phyloP scores from a whole-genome alignment of 352 stramenopile species.

The Phytophthora sp. region DNA sequence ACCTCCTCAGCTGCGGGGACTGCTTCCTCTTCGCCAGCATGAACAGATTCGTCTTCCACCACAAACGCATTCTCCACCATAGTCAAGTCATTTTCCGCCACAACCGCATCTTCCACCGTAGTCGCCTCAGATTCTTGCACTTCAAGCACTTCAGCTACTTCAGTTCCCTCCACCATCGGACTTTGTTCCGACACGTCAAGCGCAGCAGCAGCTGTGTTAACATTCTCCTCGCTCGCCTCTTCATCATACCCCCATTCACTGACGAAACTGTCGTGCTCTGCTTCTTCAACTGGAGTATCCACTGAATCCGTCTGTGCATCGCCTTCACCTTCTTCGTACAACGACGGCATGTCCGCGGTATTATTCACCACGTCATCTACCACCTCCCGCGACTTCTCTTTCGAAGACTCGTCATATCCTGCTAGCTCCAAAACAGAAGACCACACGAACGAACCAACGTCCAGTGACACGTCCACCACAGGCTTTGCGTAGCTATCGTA shows the following conservation, averaged over 20 bases:
- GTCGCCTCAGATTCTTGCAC: background rate
- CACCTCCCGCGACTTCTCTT: background rate
- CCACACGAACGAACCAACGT: constrained; percentile 33
- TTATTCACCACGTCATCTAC: constrained; percentile 2
- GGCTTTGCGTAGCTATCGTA: constrained; percentile 46
- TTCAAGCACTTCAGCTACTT: background rate
- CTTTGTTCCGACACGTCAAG: background rate
- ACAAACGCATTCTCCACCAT: background rate
- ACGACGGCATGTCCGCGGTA: background rate
- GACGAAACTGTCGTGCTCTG: constrained; percentile 7
- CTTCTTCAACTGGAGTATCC: constrained; percentile 3
- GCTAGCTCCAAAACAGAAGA: constrained; percentile 28
- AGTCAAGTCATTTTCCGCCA: too few species aligned
- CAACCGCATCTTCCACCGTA: background rate
- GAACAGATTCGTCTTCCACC: background rate
- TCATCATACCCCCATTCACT: background rate
- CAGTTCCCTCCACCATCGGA: constrained; percentile 1
- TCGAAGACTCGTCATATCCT: constrained; percentile 6
- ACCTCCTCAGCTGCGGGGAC: background rate
- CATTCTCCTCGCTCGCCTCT: constrained; percentile 2
- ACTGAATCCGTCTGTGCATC: background rate
- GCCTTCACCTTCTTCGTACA: constrained; percentile 4
- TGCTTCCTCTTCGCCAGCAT: background rate
- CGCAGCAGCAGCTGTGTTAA: background rate
- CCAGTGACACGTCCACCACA: constrained; percentile 40